Conservation (phyloP, 139 green algal species). For the Micromonas commoda region DNA sequence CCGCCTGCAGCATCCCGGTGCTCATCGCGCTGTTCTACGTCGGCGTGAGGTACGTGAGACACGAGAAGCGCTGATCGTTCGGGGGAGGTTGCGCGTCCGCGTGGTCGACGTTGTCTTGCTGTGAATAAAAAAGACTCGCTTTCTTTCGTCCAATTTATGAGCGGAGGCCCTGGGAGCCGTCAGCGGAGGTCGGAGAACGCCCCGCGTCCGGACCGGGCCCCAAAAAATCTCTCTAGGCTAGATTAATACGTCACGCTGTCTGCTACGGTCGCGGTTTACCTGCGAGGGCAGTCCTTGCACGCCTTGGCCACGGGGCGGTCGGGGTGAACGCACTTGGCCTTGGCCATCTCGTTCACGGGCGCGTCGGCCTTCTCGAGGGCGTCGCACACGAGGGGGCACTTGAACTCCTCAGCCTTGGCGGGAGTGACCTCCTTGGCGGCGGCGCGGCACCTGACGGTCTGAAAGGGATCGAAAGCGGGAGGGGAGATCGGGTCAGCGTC, state of each 20-base stretch:
- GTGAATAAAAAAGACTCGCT: too few relatives aligned
- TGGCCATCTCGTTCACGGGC: slow-evolving; percentile 12
- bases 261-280: too few relatives aligned
- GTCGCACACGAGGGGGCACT: neutral
- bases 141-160: too few relatives aligned
- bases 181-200: too few relatives aligned
- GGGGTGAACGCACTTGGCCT: slow-evolving; percentile 32
- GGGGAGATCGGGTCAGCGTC: neutral
- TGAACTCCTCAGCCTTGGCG: neutral
- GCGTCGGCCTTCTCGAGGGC: neutral
- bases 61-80: slow-evolving; percentile 6
- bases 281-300: slow-evolving; percentile 26
- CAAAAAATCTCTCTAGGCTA: too few relatives aligned
- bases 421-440: neutral
- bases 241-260: too few relatives aligned
- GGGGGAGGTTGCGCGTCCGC: neutral
- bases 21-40: slow-evolving; percentile 6
- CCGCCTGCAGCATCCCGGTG: neutral
- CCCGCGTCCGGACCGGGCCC: too few relatives aligned
- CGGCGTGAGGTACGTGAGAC: slow-evolving; percentile 3
- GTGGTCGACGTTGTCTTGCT: too few relatives aligned
- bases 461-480: neutral
- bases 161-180: too few relatives aligned
- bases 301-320: slow-evolving; percentile 5
- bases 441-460: neutral